phyloP scores from a whole-genome alignment of 805 yeast species.

The Suhomyces sp. region DNA sequence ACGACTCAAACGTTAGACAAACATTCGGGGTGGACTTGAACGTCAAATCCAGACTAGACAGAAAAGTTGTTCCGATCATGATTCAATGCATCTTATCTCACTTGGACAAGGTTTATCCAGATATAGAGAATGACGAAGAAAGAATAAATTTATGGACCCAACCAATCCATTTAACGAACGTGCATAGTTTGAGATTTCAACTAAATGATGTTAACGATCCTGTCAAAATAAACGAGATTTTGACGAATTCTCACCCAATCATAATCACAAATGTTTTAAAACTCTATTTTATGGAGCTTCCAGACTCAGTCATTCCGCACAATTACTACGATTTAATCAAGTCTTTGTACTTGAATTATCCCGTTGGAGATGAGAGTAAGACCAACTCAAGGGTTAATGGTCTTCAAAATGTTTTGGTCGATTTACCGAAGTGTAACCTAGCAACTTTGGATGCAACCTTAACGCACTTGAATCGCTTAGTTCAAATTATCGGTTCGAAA shows the following conservation, averaged over 20 bases:
- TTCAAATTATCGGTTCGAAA: constrained; percentile 45
- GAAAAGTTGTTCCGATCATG: constrained; percentile 67
- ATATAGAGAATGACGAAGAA: constrained; percentile 61
- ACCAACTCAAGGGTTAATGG: constrained; percentile 56
- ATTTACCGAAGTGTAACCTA: constrained; percentile 65
- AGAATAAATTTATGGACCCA: constrained; percentile 67
- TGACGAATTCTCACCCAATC: constrained; percentile 46
- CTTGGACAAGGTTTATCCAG: constrained; percentile 71
- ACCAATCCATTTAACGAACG: constrained; percentile 56
- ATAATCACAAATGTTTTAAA: constrained; percentile 67
- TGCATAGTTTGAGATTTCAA: constrained; percentile 59
- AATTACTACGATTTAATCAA: constrained; percentile 65
- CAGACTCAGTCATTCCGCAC: constrained; percentile 68
- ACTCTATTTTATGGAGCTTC: constrained; percentile 73
- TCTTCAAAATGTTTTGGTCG: constrained; percentile 60
- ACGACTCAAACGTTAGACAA: constrained; percentile 62
- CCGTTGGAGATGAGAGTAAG: constrained; percentile 38
- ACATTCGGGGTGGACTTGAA: constrained; percentile 79
- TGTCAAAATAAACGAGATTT: constrained; percentile 28
- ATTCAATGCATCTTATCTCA: constrained; percentile 60
- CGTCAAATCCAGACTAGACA: constrained; percentile 66
- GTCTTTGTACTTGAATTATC: constrained; percentile 54
- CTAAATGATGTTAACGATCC: constrained; percentile 41
- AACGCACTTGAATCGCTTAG: constrained; percentile 67
- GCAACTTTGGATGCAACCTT: constrained; percentile 80